phyloP scores from a whole-genome alignment of 2,329 filamentous ascomycete genomes.

The Calonectria montana region DNA sequence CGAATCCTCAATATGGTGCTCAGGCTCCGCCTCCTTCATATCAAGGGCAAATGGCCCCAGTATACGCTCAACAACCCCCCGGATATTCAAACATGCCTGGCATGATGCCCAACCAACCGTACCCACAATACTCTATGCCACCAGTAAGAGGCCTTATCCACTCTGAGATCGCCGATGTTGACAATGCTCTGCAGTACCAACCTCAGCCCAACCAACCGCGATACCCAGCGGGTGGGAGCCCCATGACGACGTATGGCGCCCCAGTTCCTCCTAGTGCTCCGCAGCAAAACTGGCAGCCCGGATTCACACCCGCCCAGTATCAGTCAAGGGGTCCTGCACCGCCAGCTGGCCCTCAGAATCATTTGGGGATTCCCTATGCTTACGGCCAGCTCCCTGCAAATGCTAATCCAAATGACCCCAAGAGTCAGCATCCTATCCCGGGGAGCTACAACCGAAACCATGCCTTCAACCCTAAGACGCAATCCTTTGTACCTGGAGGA shows the following conservation, averaged over 20 bases:
- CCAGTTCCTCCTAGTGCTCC: constrained; percentile 45
- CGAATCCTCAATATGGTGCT: constrained; percentile 53
- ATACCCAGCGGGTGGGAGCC: constrained; percentile 48
- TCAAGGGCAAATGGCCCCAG: constrained; percentile 58
- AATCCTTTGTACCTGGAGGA: constrained; percentile 83
- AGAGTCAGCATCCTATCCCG: constrained; percentile 84
- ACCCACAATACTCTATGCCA: constrained; percentile 59
- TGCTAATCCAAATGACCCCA: constrained; percentile 75
- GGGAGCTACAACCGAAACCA: constrained; percentile 83
- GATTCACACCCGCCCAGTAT: constrained; percentile 47
- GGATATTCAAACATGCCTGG: constrained; percentile 56
- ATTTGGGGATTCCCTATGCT: constrained; percentile 68
- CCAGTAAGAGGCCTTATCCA: constrained; percentile 53
- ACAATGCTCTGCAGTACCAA: constrained; percentile 42
- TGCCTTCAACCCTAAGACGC: constrained; percentile 93
- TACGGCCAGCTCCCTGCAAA: constrained; percentile 83
- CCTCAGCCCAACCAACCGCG: constrained; percentile 47
- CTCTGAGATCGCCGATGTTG: constrained; percentile 11
- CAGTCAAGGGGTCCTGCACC: constrained; percentile 44
- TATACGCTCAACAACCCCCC: constrained; percentile 57
- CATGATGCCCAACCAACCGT: constrained; percentile 56
- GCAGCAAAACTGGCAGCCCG: constrained; percentile 52
- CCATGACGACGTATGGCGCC: constrained; percentile 51
- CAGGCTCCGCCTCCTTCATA: constrained; percentile 59
- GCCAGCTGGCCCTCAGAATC: constrained; percentile 41